Evolutionary conservation across 1,284 basidiomycete genomes (phyloP).

Genomic region (Peniophora sp.): DNA sequence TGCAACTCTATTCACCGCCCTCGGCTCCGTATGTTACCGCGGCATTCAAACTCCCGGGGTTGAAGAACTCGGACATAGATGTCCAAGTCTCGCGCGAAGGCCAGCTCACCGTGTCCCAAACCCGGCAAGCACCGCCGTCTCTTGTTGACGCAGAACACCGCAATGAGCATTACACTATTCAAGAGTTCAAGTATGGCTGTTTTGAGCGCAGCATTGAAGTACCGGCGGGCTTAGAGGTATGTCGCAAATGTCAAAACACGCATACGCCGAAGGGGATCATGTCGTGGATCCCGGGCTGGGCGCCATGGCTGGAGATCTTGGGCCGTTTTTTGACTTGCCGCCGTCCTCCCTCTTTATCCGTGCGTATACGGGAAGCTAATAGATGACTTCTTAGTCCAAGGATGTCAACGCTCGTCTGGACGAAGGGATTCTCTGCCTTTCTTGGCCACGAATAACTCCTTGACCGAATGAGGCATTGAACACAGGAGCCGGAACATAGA

Average conservation of each 20-base stretch:
- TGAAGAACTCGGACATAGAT: slow-evolving; percentile 38
- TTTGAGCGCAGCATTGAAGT: slow-evolving; percentile 38
- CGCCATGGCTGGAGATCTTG: neutral
- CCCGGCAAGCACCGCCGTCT: slow-evolving; percentile 24
- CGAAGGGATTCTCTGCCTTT: slow-evolving; percentile 41
- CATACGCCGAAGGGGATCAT: neutral
- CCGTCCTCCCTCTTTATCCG: neutral
- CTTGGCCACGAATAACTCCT: slow-evolving; percentile 35
- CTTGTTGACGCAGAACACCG: slow-evolving; percentile 6
- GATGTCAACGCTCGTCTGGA: slow-evolving; percentile 21
- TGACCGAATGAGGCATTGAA: no score
- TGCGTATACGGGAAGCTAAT: no score
- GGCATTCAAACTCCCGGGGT: slow-evolving; percentile 48
- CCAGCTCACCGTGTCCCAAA: slow-evolving; percentile 37
- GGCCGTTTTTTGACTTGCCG: neutral
- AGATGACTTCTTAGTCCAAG: slow-evolving; percentile 11
- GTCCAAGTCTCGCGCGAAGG: slow-evolving; percentile 33
- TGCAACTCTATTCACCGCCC: slow-evolving; percentile 46
- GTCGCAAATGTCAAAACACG: neutral
- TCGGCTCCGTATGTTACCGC: slow-evolving; percentile 31
- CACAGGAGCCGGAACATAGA: no score
- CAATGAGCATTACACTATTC: slow-evolving; percentile 19
- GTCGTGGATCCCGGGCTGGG: no score
- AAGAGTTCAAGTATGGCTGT: slow-evolving; percentile 45
- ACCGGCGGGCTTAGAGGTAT: slow-evolving; percentile 38